These are phyloP conservation scores for Cryptococcus floricola DNA, from an alignment of 1,284 basidiomycete genomes.

Conservation along the genomic window DNA sequence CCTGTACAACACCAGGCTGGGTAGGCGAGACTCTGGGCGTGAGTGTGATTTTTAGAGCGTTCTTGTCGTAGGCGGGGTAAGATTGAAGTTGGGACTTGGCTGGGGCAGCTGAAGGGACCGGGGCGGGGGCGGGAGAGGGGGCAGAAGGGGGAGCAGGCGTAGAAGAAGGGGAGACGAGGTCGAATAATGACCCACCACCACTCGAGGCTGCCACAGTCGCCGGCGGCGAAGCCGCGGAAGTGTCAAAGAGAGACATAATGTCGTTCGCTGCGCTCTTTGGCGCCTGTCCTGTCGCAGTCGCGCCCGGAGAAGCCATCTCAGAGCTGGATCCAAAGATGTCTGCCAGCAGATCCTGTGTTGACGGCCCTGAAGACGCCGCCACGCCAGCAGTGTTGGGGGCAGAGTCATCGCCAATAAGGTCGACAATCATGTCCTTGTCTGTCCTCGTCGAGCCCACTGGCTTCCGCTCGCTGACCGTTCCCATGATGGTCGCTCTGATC, in stretches of 20 bases:
- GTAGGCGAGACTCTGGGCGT: constrained; percentile 75
- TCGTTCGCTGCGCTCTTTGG: constrained; percentile 67
- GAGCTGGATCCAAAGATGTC: constrained; percentile 77
- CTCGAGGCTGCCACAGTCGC: constrained; percentile 28
- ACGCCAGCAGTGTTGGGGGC: constrained; percentile 36
- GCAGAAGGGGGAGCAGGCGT: constrained; percentile 15
- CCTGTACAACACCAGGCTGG: constrained; percentile 81
- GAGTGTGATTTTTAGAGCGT: constrained; percentile 82
- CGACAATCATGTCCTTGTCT: constrained; percentile 65
- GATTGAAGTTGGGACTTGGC: constrained; percentile 57
- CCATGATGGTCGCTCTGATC: constrained; percentile 88
- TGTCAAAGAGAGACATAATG: constrained; percentile 84
- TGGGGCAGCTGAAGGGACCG: constrained; percentile 44
- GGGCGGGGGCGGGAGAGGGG: constrained; percentile 13
- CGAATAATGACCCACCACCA: constrained; percentile 31
- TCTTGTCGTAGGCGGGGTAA: constrained; percentile 87
- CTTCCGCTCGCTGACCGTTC: constrained; percentile 83
- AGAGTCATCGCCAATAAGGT: constrained; percentile 72
- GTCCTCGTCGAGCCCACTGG: constrained; percentile 81
- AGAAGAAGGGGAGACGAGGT: constrained; percentile 21
- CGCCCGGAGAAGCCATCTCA: constrained; percentile 47
- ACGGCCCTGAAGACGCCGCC: constrained; percentile 54
- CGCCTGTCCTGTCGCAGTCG: constrained; percentile 41
- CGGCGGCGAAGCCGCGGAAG: constrained; percentile 24
- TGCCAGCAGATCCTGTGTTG: constrained; percentile 82